phyloP scores from a whole-genome alignment of 257 asterid genomes.

The Petunia axillaris region DNA sequence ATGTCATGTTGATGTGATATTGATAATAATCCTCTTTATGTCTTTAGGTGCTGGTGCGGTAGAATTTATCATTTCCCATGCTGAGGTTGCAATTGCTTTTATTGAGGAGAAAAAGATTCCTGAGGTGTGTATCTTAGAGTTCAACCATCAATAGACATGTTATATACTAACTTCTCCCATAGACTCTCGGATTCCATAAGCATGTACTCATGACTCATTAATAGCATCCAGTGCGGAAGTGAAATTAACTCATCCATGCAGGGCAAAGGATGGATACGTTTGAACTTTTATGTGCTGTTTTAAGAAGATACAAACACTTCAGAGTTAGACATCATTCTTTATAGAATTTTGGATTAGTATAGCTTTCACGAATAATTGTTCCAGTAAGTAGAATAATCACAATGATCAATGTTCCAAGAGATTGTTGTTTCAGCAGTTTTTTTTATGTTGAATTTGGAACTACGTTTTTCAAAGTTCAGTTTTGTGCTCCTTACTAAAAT shows the following conservation, averaged over 20 bases:
- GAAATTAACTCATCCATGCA: constrained; percentile 16
- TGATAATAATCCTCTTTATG: constrained; percentile 31
- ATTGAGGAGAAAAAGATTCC: constrained; percentile 87
- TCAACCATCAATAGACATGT: background rate
- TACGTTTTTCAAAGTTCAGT: background rate
- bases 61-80: constrained; percentile 92
- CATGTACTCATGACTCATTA: background rate
- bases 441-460: background rate
- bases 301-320: background rate
- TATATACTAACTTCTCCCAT: background rate
- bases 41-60: constrained; percentile 91
- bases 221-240: background rate
- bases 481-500: constrained; percentile 30
- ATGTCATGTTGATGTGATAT: background rate
- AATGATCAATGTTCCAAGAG: background rate
- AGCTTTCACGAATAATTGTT: background rate
- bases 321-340: background rate
- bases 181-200: background rate
- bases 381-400: background rate
- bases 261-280: background rate
- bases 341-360: background rate
- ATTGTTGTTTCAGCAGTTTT: background rate
- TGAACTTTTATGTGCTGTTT: constrained; percentile 8
- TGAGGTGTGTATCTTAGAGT: constrained; percentile 54
- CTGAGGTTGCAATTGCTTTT: constrained; percentile 84